Evolutionary conservation across 2,329 filamentous ascomycete genomes (phyloP), one percentile per base, ranked within the genome.

Genomic region (Diplodia sapinea): DNA sequence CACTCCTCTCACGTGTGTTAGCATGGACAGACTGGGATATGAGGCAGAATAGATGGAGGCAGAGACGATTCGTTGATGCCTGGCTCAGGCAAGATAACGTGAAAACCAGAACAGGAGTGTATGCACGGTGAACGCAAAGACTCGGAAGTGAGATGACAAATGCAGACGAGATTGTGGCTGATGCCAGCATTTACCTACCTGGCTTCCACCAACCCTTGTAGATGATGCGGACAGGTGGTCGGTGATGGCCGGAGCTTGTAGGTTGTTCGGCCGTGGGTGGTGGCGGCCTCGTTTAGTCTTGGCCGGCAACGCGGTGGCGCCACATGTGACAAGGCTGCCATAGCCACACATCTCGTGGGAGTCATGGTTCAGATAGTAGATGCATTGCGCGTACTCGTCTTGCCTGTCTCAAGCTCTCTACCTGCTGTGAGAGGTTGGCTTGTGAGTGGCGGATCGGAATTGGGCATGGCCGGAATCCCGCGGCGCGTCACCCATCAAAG

Each of bases 211-310:
- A 20, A 31, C 23, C n/a, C 8, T 20, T 59, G 54, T 56, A 17
- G 57, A 50, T 36, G 64, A 49, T 47, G 63, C 57, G 52, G 64
- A 50, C 54, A 52, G n/a, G 38, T 66, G 29, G 47, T 54, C 54
- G 40, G 64, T 26, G 64, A 49, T 54, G 26, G 54, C 54, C 64
- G 43, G 52, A 49, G 13, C 3, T 36, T 43, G 47, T 26, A 29
- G 47, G 26, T 20, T 8, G 43, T 59, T 13, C 43, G 36, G 64
- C 54, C 43, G 64, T 17, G 64, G 52, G 23, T 26, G 26, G 26
- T 17, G 64, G 54, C 64, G 43, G 47, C 43, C 47, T 59, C 36
- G 54, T 59, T 66, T 66, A 57, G 54, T 57, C 64, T 29, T 66
- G 52, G 52, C 50, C 50, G 63, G 31, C 38, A 15, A 12, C 31